Evolutionary conservation across 73 alveolate genomes (phyloP).

Genomic region (Tetrahymena elliotti): DNA sequence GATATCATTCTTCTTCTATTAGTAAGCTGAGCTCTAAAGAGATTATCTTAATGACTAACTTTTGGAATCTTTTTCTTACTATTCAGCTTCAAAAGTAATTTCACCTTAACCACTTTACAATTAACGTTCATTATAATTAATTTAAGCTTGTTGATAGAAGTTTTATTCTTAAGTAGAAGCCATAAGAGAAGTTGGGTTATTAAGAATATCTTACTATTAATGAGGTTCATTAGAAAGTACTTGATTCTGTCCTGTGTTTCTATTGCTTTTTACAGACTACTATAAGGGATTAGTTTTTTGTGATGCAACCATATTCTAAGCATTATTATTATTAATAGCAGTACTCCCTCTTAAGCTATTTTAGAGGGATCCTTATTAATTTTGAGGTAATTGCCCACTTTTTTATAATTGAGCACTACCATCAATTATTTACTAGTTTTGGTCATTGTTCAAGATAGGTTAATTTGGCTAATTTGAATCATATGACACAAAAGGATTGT

Average conservation of each 20-base stretch:
- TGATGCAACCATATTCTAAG: background rate
- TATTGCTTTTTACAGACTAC: background rate
- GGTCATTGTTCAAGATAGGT: background rate
- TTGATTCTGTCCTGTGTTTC: background rate
- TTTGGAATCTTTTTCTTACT: background rate
- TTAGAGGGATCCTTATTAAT: background rate
- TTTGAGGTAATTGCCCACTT: background rate
- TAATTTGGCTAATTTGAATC: background rate
- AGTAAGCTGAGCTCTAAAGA: background rate
- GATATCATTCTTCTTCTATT: background rate
- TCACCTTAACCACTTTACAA: background rate
- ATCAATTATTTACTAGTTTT: background rate
- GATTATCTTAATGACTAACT: background rate
- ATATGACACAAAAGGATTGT: background rate
- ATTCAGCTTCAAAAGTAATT: background rate
- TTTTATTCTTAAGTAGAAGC: background rate
- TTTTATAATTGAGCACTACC: background rate
- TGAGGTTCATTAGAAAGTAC: background rate
- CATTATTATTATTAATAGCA: too few species aligned
- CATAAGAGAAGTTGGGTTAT: background rate
- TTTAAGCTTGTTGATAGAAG: background rate
- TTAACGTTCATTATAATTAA: background rate
- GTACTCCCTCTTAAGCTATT: background rate
- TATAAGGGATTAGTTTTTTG: background rate
- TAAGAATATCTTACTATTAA: background rate